phyloP scores from a whole-genome alignment of 2,329 filamentous ascomycete genomes.

The Cyphellophora attinorum region DNA sequence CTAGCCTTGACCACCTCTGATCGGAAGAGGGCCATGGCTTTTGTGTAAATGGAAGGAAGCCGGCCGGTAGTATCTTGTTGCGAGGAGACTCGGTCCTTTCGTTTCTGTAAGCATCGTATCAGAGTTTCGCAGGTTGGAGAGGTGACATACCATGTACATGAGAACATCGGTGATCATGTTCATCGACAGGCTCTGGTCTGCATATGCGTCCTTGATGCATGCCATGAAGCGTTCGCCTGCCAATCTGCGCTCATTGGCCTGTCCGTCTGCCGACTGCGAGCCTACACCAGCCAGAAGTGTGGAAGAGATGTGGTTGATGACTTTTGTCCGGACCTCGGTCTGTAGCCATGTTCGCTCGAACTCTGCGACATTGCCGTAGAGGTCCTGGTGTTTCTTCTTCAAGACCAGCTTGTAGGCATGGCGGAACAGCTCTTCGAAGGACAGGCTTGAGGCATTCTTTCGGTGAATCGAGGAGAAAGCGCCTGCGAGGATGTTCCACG shows the following conservation, averaged over 20 bases:
- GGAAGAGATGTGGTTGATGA: constrained; percentile 61
- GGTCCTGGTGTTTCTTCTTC: constrained; percentile 69
- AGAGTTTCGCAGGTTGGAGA: neutral
- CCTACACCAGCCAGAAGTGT: constrained; percentile 52
- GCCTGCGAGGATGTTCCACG: constrained; percentile 66
- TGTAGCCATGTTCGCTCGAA: constrained; percentile 78
- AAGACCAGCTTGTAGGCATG: constrained; percentile 89
- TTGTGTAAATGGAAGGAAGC: constrained; percentile 69
- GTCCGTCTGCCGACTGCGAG: constrained; percentile 38
- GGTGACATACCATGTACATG: constrained; percentile 69
- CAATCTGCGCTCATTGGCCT: constrained; percentile 67
- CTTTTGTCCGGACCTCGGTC: constrained; percentile 59
- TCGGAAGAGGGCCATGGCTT: constrained; percentile 78
- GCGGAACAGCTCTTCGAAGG: constrained; percentile 92
- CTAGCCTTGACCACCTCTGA: constrained; percentile 67
- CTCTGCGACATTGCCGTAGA: constrained; percentile 71
- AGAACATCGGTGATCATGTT: constrained; percentile 94
- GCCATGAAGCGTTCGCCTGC: constrained; percentile 76
- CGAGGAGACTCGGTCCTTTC: constrained; percentile 68
- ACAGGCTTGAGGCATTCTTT: constrained; percentile 79
- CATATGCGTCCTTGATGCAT: constrained; percentile 68
- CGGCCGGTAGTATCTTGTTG: constrained; percentile 64
- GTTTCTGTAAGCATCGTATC: constrained; percentile 7
- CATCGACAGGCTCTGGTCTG: constrained; percentile 85
- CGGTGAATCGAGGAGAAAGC: constrained; percentile 83